phyloP scores from a whole-genome alignment of 306 rosid genomes.

The Albizia julibrissin region DNA sequence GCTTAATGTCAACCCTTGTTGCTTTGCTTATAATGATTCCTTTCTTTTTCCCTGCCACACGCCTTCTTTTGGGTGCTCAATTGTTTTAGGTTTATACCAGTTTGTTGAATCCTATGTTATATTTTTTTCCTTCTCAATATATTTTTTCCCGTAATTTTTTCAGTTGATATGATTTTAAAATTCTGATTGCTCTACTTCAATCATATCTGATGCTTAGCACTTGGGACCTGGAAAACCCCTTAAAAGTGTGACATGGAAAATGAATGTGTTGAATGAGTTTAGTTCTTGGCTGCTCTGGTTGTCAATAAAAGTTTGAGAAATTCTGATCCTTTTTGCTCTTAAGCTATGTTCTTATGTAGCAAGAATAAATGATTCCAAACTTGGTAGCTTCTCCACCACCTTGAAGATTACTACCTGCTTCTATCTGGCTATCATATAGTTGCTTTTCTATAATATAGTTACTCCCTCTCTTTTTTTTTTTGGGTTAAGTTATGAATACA shows the following conservation, averaged over 20 bases:
- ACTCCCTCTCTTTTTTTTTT: background rate
- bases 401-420: background rate
- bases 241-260: background rate
- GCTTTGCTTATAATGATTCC: constrained; percentile 5
- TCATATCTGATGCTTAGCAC: background rate
- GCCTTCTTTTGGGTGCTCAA: background rate
- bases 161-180: background rate
- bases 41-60: background rate
- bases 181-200: background rate
- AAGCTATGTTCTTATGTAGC: constrained; percentile 21
- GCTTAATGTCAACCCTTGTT: constrained; percentile 13
- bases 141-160: background rate
- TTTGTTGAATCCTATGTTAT: background rate
- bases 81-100: constrained; percentile 12
- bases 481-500: constrained; percentile 8
- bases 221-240: background rate
- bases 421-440: background rate
- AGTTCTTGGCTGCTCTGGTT: constrained; percentile 10
- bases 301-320: constrained; percentile 7
- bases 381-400: background rate
- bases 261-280: constrained; percentile 26
- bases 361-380: constrained; percentile 1
- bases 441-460: background rate
- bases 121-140: background rate
- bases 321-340: constrained; percentile 8